Evolutionary conservation across 208 protist genomes (phyloP), one percentile per base, ranked within the genome.

Genomic region (Herpetomonas tarakana): DNA sequence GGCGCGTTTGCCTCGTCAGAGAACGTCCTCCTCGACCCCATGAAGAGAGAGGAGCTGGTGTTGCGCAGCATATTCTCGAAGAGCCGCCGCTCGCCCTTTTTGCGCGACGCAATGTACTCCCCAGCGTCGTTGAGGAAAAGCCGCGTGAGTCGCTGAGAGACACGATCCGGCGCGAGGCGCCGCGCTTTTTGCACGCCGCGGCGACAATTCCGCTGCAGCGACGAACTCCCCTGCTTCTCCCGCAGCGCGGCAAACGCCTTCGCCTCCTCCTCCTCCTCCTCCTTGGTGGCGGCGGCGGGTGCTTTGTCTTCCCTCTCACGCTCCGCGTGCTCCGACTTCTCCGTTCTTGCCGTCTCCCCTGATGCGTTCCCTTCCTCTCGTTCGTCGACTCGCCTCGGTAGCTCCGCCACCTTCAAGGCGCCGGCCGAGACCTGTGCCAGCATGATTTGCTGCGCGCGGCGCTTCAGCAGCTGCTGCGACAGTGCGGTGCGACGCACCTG

Each of bases 31-130:
- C 88, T 73, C 19, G 88, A 84, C 0, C 88, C 88, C 84, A 94
- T 88, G 55, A 91, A 94, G 25, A 94, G 77, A 0, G 88, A 86
- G 9, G 76, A 87, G 62, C 74, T 88, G 19, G 74, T 80, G 58
- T 81, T 57, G 14, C 65, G 47, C 49, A 94, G 72, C 6, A 53
- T 62, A 67, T 94, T 94, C 25, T 77, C 35, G 29, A 77, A 28
- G 14, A 88, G 54, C 21, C 64, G 58, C n/a, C 71, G 58, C 62
- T 88, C 81, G 25, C 76, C 65, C 12, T 47, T 58, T 27, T 66
- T 49, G 4, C 69, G 65, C 51, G 83, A 67, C 18, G 74, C 60
- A 2, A 91, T 55, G 16, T 75, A 58, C 25, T 63, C 65, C 50
- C 80, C 58, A 2, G 75, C 82, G 28, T 91, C 79, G 1, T 53